Evolutionary conservation across 805 yeast genomes (phyloP), one percentile per base, ranked within the genome.

Genomic region (Hermanozyma aechmeae): DNA sequence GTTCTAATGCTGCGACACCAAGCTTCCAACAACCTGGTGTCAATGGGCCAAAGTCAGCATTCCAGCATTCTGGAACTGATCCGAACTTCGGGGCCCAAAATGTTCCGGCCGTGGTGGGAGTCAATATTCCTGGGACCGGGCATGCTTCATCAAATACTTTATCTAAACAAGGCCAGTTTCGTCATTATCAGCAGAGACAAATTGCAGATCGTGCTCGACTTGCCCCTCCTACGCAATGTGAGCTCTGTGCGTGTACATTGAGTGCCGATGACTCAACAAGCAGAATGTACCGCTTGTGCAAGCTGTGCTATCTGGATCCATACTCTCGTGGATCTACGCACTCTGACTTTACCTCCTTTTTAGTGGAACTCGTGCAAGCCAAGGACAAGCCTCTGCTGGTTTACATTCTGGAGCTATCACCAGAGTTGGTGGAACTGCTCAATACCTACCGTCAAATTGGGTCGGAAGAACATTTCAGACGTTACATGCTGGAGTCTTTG

Each of bases 401-500:
- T 13, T 42, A 33, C 31, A 34, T 42, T 24, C 28, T 33, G 10
- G 46, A 42, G 32, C 35, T 42, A 20, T 35, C 42, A 16, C 27
- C 37, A 12, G 31, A 38, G 24, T 30, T 45, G 31, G 48, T 42
- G 27, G 43, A 42, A 33, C 37, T 41, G 32, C 46, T 45, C 31
- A 51, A 48, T 28, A 33, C 42, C 25, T 43, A 42, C 29, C 38
- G 45, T 18, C 38, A 37, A 22, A 43, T 50, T 27, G 38, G 33
- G 27, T 44, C 44, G 27, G 67, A 61, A 34, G 45, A 48, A 24
- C 62, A 58, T 39, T 51, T 53, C 38, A 51, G 65, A 17, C 50
- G 51, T 25, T 45, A 50, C 29, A 39, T 62, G 24, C 42, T 57
- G 39, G 57, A 48, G 26, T 49, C 53, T 33, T 48, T 62, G 33